Base-by-base conservation (phyloP, 495 filamentous ascomycete species). In the Xylaria longipes region DNA sequence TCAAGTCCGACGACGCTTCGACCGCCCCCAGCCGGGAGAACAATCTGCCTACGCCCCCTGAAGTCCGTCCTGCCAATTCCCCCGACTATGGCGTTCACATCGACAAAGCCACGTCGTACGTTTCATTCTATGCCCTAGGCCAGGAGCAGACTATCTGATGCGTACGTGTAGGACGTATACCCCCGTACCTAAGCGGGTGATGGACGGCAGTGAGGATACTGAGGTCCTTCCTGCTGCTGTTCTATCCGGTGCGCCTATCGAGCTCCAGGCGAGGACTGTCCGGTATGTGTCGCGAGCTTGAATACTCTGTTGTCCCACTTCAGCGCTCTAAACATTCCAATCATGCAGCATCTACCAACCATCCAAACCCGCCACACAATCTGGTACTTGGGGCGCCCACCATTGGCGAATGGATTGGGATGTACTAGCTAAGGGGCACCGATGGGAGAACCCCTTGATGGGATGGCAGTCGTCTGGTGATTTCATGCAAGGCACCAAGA, bases 341-440 rank as follows among this genome's bases (percentile, higher is more conserved):
- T n/a, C 11, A 48, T 63, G 65, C 74, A 97, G 95, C 62, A 99
- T 99, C 82, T 98, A 91, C 85, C 89, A 91, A 74, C 93, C 93
- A 22, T 79, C 93, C 65, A 99, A 99, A 81, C 87, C 97, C 37
- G 94, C 96, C 50, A 97, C 95, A 12, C 96, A 99, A 80, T 98
- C 95, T 37, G 95, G 95, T 76, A 88, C 87, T 71, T 94, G 91
- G 90, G 90, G 93, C 73, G 82, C 86, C 66, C 89, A 92, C 75
- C 89, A 93, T 73, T 99, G 96, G 96, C 92, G 92, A 50, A 97
- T 99, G 94, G 96, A 99, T 80, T 99, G 96, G 96, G 96, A 99
- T 82, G 87, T 95, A 54, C 83, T 97, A 39, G 84, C 86, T 73
- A 97, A 93, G 83, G 88, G 89, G 57, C 92, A 98, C 81, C 90